phyloP scores from a whole-genome alignment of 2,329 filamentous ascomycete genomes.

The Cordyceps javanica region DNA sequence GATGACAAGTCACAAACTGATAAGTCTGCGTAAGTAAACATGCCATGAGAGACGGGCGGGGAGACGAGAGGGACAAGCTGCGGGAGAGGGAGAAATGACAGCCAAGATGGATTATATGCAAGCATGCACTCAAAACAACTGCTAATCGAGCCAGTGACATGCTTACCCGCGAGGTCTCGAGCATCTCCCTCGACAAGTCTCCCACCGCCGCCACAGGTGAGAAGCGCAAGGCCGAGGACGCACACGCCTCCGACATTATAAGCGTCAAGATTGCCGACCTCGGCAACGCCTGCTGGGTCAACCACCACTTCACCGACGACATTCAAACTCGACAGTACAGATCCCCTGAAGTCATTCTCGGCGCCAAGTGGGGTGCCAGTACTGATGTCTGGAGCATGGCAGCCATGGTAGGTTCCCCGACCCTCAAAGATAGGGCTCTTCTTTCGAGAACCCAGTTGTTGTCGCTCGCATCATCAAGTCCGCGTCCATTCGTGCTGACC shows the following conservation, averaged over 20 bases:
- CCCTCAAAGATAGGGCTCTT: not conserved
- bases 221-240: conserved; percentile 57
- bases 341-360: conserved; percentile 93
- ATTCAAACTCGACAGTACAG: conserved; percentile 97
- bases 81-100: not conserved
- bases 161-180: conserved; percentile 85
- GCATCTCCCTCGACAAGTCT: conserved; percentile 83
- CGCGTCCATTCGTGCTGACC: not conserved
- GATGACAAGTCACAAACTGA: conserved; percentile 78
- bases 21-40: conserved; percentile 81
- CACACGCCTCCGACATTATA: conserved; percentile 63
- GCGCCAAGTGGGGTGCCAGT: conserved; percentile 97
- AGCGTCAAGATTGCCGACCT: conserved; percentile 99
- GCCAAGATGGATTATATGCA: no score
- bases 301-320: conserved; percentile 98
- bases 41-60: no score
- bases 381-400: conserved; percentile 99
- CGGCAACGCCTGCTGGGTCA: conserved; percentile 97
- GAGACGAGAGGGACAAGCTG: no score
- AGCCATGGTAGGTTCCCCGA: conserved; percentile 69
- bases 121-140: not conserved
- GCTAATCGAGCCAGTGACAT: conserved; percentile 57
- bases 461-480: not conserved
- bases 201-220: conserved; percentile 50
- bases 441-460: no score